phyloP scores from a whole-genome alignment of 345 rosid genomes.

The Eutrema heterophyllum region DNA sequence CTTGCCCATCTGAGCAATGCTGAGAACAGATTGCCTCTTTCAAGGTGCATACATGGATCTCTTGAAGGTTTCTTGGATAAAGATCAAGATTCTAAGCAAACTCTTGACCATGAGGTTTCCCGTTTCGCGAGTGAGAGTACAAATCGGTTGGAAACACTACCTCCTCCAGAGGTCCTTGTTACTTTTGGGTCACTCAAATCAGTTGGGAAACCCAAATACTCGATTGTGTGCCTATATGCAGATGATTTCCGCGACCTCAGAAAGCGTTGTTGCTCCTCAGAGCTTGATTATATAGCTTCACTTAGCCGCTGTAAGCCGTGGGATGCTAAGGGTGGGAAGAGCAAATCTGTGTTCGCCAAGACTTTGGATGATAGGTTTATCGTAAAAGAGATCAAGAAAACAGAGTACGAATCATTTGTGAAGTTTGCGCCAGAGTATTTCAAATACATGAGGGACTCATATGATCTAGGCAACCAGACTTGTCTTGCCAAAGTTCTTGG shows the following conservation, averaged over 20 bases:
- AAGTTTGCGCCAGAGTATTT: slow-evolving; percentile 77
- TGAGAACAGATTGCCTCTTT: slow-evolving; percentile 34
- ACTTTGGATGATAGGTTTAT: slow-evolving; percentile 85
- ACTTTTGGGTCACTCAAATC: slow-evolving; percentile 57
- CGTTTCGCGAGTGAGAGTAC: slow-evolving; percentile 71
- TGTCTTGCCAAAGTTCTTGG: slow-evolving; percentile 97
- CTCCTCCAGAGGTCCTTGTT: slow-evolving; percentile 51
- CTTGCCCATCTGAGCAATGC: slow-evolving; percentile 43
- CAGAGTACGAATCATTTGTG: slow-evolving; percentile 85
- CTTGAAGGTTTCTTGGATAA: slow-evolving; percentile 54
- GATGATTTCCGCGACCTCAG: slow-evolving; percentile 78
- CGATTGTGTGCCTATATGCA: slow-evolving; percentile 64
- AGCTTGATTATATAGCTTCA: slow-evolving; percentile 79
- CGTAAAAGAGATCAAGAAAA: slow-evolving; percentile 89
- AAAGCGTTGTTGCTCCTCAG: slow-evolving; percentile 61
- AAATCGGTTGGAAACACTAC: slow-evolving; percentile 53
- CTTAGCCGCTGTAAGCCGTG: slow-evolving; percentile 81
- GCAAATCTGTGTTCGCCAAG: slow-evolving; percentile 82
- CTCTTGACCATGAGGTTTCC: slow-evolving; percentile 46
- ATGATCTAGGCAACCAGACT: slow-evolving; percentile 73
- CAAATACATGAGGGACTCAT: slow-evolving; percentile 76
- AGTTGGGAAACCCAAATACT: slow-evolving; percentile 70
- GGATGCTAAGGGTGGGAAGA: slow-evolving; percentile 99
- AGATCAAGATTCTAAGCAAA: slow-evolving; percentile 38
- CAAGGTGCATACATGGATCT: slow-evolving; percentile 47